phyloP scores from a whole-genome alignment of 2,329 filamentous ascomycete species.

The Trichophyton verrucosum region DNA sequence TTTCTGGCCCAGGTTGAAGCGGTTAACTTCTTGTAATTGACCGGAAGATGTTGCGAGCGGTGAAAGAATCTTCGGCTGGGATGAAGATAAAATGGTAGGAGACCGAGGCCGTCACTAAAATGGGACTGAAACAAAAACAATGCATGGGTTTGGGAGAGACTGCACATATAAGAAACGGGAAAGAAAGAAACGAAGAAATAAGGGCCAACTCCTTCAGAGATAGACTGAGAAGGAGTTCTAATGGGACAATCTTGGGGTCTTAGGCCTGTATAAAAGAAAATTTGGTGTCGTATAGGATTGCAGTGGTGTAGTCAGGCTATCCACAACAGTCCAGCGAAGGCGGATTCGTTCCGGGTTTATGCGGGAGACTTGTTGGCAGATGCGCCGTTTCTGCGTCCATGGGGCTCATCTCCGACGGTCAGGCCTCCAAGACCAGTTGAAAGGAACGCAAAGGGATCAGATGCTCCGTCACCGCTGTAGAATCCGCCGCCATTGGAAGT shows the following conservation, averaged over 20 bases:
- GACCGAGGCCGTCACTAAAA: slow-evolving; percentile 1
- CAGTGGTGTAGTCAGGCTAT: neutral
- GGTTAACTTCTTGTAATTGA: neutral
- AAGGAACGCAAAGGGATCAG: slow-evolving; percentile 54
- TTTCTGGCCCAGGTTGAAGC: neutral
- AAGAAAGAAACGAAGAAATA: neutral
- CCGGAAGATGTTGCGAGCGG: neutral
- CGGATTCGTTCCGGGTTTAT: slow-evolving; percentile 13
- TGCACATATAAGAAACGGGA: slow-evolving; percentile 5
- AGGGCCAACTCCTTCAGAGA: neutral
- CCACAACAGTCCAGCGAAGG: neutral
- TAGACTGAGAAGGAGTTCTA: neutral
- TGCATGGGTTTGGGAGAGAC: neutral
- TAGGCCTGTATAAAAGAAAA: neutral
- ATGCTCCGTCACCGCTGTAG: slow-evolving; percentile 42
- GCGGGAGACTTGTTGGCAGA: slow-evolving; percentile 36
- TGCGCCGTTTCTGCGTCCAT: slow-evolving; percentile 35
- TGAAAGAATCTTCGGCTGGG: neutral
- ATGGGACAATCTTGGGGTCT: neutral
- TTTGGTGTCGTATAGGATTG: neutral
- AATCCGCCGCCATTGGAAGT: slow-evolving; percentile 65
- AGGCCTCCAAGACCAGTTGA: slow-evolving; percentile 48
- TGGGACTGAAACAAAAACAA: neutral
- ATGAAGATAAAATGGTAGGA: neutral
- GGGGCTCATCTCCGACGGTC: slow-evolving; percentile 40